These are phyloP conservation scores for Drosera spatulata DNA, from an alignment of 179 eudicot genomes.

Conservation along the genomic window DNA sequence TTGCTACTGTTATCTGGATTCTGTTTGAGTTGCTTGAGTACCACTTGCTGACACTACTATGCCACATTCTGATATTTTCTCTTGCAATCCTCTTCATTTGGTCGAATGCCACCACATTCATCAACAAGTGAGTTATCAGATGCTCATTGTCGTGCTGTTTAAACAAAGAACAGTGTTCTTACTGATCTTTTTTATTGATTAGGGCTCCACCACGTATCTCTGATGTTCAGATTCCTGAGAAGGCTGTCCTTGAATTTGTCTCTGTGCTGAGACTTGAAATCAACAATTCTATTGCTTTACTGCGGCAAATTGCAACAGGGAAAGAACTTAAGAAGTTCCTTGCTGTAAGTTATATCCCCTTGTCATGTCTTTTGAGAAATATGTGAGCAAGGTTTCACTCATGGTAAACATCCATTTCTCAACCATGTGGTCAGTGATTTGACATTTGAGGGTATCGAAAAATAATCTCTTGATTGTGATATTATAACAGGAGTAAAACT, in stretches of 20 bases:
- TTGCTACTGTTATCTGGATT: constrained; percentile 65
- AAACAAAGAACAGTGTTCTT: background rate
- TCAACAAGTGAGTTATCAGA: constrained; percentile 37
- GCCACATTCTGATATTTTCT: constrained; percentile 52
- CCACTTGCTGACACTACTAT: constrained; percentile 53
- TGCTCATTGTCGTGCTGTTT: background rate
- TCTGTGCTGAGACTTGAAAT: constrained; percentile 30
- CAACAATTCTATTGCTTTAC: constrained; percentile 29
- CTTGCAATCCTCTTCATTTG: constrained; percentile 58
- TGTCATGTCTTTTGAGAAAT: background rate
- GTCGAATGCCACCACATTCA: constrained; percentile 60
- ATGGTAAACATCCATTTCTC: no score
- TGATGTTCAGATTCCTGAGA: constrained; percentile 46
- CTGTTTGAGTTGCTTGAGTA: constrained; percentile 67
- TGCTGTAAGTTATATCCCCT: constrained; percentile 25
- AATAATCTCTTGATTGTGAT: no score
- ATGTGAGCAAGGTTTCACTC: no score
- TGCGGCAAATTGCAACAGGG: constrained; percentile 52
- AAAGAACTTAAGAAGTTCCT: constrained; percentile 57
- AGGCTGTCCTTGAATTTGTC: constrained; percentile 32
- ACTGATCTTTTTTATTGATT: constrained; percentile 1
- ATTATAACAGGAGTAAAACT: no score
- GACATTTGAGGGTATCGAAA: no score
- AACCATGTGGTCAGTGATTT: no score
- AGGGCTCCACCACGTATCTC: constrained; percentile 58